phyloP scores from a whole-genome alignment of 2,329 filamentous ascomycete genomes.

The Ascochyta rabiei region DNA sequence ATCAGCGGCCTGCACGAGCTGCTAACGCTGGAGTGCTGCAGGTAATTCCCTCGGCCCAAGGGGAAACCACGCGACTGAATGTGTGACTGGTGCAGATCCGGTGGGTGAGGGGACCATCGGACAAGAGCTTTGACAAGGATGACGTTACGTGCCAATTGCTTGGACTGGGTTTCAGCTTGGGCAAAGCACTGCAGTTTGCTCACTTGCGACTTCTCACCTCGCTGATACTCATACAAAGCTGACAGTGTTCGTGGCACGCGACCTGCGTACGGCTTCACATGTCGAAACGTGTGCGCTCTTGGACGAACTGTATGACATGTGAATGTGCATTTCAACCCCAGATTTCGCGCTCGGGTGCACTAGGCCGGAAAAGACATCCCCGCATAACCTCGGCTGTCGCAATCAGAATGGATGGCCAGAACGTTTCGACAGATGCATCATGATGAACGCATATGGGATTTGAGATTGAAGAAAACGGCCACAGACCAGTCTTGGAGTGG shows the following conservation, averaged over 20 bases:
- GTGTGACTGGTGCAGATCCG: slow-evolving; percentile 16
- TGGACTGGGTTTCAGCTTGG: slow-evolving; percentile 18
- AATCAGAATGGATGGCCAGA: slow-evolving; percentile 19
- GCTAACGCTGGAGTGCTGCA: slow-evolving; percentile 17
- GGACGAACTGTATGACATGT: slow-evolving; percentile 33
- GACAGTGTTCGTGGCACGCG: slow-evolving; percentile 22
- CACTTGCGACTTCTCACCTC: not conserved
- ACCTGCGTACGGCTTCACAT: slow-evolving; percentile 40
- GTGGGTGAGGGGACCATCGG: slow-evolving; percentile 31
- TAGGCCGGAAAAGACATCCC: slow-evolving; percentile 2
- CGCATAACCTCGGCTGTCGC: slow-evolving; percentile 23
- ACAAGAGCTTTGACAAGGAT: slow-evolving; percentile 29
- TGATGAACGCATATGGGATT: slow-evolving; percentile 2
- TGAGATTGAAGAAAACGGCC: not conserved
- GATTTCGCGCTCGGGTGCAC: slow-evolving; percentile 9
- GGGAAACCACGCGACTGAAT: slow-evolving; percentile 26
- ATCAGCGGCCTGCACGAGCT: slow-evolving; percentile 18
- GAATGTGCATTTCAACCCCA: slow-evolving; percentile 30
- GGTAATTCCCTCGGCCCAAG: slow-evolving; percentile 42
- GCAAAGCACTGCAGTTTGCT: not conserved
- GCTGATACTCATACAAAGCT: not conserved
- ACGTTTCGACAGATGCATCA: slow-evolving; percentile 6
- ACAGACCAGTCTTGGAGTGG: not conserved
- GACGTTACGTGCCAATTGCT: slow-evolving; percentile 45
- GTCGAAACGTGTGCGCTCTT: slow-evolving; percentile 20